Evolutionary conservation across 495 filamentous ascomycete genomes (phyloP), one percentile per base, ranked within the genome.

Genomic region (Ascobolus immersus): DNA sequence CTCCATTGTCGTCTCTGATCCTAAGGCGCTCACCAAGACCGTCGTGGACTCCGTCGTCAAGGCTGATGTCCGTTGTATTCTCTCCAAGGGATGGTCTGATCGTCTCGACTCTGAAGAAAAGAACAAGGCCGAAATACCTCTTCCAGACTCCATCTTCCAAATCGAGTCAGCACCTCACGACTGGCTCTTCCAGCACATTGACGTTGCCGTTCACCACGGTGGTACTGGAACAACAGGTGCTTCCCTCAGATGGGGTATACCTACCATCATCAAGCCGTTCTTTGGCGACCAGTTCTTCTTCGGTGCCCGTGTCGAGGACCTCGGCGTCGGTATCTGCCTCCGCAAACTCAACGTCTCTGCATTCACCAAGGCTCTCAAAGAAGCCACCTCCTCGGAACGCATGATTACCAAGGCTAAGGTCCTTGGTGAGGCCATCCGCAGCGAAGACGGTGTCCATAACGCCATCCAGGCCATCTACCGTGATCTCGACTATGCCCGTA

Each of bases 61-160:
- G 52, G 89, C 89, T 0, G 84, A 89, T 44, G 79, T 94, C 4
- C 68, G 84, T 28, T 94, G 89, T 44, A 86, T 96, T 44, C 62
- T 96, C 5, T 90, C 79, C 17, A 94, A 94, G 49, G 86, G 86
- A n/a, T 96, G 86, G 86, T 91, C 81, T n/a, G 86, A 94, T 50
- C 68, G 82, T 14, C 60, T 81, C 10, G 28, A 17, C 10, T 14
- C n/a, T 31, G 69, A 61, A 41, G 44, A 45, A 40, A 44, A 47
- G 27, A 39, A 47, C 32, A 65, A 61, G 28, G 49, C 62, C 0
- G 81, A 92, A 46, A 61, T 77, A 20, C 62, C 63, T 5, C 59
- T 96, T 5, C 84, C 86, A 2, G 55, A 65, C 0, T 73, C 79
- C 38, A 86, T 96, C 35, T 61, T 73, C 44, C 74, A 77, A 48